phyloP scores from a whole-genome alignment of 2,329 filamentous ascomycete genomes.

The Alternaria gaisen region DNA sequence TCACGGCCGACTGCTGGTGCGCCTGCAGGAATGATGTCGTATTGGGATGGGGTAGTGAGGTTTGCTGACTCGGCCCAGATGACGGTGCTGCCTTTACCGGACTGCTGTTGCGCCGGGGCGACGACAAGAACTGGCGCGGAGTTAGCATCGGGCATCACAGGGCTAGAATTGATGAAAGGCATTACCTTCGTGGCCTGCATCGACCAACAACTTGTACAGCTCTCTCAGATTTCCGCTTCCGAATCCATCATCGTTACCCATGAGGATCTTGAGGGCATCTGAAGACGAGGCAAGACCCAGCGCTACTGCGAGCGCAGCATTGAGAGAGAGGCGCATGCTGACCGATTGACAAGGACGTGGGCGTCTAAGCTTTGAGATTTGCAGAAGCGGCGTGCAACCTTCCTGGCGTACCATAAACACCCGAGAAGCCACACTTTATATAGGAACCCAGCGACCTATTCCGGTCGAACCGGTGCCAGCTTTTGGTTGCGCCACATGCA shows the following conservation, averaged over 20 bases:
- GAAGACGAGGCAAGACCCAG: conserved; percentile 26
- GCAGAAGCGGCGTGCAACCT: conserved; percentile 1
- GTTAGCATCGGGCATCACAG: not conserved
- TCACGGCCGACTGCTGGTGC: conserved; percentile 61
- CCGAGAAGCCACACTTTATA: not conserved
- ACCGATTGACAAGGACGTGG: not conserved
- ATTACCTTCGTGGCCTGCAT: conserved; percentile 38
- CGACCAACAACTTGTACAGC: conserved; percentile 40
- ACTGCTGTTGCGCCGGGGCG: conserved; percentile 55
- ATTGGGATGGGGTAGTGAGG: conserved; percentile 56
- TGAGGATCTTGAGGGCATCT: conserved; percentile 46
- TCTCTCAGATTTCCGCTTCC: conserved; percentile 50
- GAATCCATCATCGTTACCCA: conserved; percentile 54
- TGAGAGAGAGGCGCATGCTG: conserved; percentile 26
- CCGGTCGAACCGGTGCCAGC: not conserved
- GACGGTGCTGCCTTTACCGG: conserved; percentile 56
- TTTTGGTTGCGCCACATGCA: not conserved
- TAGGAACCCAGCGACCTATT: not conserved
- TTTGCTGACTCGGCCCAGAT: conserved; percentile 57
- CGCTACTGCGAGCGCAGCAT: conserved; percentile 26
- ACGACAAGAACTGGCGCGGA: conserved; percentile 51
- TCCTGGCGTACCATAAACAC: not conserved
- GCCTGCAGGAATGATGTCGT: conserved; percentile 57
- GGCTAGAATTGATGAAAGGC: not conserved
- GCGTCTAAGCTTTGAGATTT: not conserved